Percentiles rank a stretch among this genome's conserved stretches.
These are phyloP conservation scores for Pyrus pyrifolia DNA, from an alignment of 306 rosid species.

Conservation along the genomic window DNA sequence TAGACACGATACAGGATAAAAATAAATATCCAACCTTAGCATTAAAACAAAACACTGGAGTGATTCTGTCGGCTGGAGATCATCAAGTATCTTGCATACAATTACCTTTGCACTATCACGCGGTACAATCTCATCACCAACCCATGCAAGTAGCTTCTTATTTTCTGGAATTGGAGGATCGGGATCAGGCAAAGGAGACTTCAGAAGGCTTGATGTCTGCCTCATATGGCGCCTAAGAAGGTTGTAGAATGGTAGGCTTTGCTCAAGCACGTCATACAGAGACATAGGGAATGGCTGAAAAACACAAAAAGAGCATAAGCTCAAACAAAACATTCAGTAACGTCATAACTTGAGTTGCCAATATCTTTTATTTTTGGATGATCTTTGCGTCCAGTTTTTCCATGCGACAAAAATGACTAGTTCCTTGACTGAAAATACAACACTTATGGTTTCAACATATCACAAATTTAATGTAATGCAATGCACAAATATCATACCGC, in stretches of 20 bases:
- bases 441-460: not conserved
- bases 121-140: constrained; percentile 69
- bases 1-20: constrained; percentile 15
- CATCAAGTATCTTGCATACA: not conserved
- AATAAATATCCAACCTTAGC: constrained; percentile 14
- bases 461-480: not conserved
- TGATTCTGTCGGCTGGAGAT: constrained; percentile 2
- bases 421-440: not conserved
- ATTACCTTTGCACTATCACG: constrained; percentile 81
- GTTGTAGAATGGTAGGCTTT: constrained; percentile 67
- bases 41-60: constrained; percentile 17
- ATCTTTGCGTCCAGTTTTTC: not conserved
- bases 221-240: constrained; percentile 54
- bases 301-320: constrained; percentile 11
- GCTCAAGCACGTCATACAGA: constrained; percentile 59
- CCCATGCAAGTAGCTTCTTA: constrained; percentile 79
- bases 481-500: constrained; percentile 29
- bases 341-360: not conserved
- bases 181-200: constrained; percentile 54
- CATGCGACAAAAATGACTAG: not conserved
- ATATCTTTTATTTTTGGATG: not conserved
- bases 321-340: not conserved
- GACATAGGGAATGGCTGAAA: constrained; percentile 63
- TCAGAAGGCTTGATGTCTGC: constrained; percentile 40
- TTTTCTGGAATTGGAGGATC: constrained; percentile 82